Evolutionary conservation across 768 basidiomycete species (phyloP).

Genomic region (Leucosporidium yakuticum): DNA sequence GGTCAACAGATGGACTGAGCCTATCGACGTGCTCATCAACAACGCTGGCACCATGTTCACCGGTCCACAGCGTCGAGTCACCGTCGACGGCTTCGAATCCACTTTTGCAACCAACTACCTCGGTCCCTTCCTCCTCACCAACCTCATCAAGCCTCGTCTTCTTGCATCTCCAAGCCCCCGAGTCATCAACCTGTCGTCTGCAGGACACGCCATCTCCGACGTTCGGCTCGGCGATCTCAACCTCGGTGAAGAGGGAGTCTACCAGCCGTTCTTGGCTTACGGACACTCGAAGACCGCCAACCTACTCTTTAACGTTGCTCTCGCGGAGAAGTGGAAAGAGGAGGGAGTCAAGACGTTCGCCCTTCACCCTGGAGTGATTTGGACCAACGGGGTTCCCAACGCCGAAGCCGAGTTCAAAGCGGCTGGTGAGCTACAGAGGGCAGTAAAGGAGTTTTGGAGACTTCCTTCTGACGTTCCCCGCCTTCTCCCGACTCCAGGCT

Average conservation of each 20-base stretch:
- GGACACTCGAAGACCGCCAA: slow-evolving; percentile 26
- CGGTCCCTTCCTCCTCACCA: slow-evolving; percentile 27
- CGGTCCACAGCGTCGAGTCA: not conserved
- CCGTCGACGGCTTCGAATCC: slow-evolving; percentile 20
- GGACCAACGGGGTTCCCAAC: not conserved
- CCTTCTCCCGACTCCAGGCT: no score
- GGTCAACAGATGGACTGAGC: not conserved
- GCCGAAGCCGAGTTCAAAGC: no score
- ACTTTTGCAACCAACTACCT: slow-evolving; percentile 28
- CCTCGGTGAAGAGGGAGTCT: slow-evolving; percentile 2
- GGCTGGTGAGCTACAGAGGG: no score
- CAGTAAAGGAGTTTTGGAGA: no score
- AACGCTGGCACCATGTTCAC: slow-evolving; percentile 18
- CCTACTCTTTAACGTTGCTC: slow-evolving; percentile 18
- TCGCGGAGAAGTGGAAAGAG: slow-evolving; percentile 3
- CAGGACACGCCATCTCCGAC: slow-evolving; percentile 2
- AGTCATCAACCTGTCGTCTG: slow-evolving; percentile 14
- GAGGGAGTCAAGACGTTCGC: slow-evolving; percentile 3
- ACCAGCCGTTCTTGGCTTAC: slow-evolving; percentile 1
- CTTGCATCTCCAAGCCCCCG: not conserved
- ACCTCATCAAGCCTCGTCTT: slow-evolving; percentile 13
- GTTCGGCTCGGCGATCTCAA: slow-evolving; percentile 1
- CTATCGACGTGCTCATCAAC: slow-evolving; percentile 16
- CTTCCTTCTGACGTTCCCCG: no score
- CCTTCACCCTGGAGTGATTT: slow-evolving; percentile 19